Percentiles rank a stretch among this genome's conserved stretches.
Evolutionary conservation across 371 early-diverging fungal species (phyloP).

Genomic region (Funneliformis caledonium): DNA sequence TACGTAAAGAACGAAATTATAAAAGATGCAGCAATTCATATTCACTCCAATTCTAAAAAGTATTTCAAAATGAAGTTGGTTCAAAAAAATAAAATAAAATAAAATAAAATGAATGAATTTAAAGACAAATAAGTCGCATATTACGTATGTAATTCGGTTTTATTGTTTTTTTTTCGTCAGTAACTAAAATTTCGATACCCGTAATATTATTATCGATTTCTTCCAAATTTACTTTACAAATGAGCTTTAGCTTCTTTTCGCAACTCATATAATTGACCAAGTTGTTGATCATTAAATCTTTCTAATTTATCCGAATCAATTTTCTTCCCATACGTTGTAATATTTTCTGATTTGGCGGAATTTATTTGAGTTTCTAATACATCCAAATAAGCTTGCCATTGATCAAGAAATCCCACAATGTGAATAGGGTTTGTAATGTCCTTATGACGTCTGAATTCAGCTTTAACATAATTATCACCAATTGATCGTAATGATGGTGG

Average conservation of each 20-base stretch:
- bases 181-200: not conserved
- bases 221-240: not conserved
- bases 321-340: slow-evolving; percentile 57
- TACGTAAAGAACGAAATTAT: too few species aligned
- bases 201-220: not conserved
- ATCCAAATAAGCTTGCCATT: slow-evolving; percentile 66
- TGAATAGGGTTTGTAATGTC: slow-evolving; percentile 67
- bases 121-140: not conserved
- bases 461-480: slow-evolving; percentile 71
- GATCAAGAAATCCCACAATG: slow-evolving; percentile 65
- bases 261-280: slow-evolving; percentile 70
- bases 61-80: too few species aligned
- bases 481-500: slow-evolving; percentile 64
- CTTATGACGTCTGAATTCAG: slow-evolving; percentile 69
- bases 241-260: slow-evolving; percentile 57
- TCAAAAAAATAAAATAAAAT: too few species aligned
- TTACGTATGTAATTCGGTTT: not conserved
- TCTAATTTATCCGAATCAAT: slow-evolving; percentile 56
- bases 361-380: slow-evolving; percentile 43
- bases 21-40: too few species aligned
- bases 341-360: slow-evolving; percentile 43
- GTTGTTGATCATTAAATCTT: slow-evolving; percentile 68
- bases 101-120: too few species aligned
- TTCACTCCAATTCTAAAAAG: too few species aligned
- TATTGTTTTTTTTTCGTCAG: not conserved